Base-by-base conservation (phyloP, 805 yeast species). In the Wickerhamomyces silvicola region DNA sequence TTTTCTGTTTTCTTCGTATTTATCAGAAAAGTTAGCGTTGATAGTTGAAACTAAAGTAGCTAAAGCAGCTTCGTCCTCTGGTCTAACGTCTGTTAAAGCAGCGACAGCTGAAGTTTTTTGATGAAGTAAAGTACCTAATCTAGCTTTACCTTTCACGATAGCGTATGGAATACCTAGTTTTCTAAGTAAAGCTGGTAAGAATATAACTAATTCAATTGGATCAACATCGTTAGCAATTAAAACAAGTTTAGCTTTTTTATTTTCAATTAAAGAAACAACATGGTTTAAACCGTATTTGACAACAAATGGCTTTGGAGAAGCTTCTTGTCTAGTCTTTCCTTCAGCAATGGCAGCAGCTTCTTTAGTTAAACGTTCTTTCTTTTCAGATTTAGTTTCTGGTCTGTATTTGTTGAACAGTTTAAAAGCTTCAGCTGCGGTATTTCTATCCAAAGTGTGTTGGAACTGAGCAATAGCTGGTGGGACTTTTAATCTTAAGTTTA, bases 131-230 rank as follows among this genome's bases (percentile, higher is more conserved):
- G 97, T 82, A 54, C 97, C 97, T 60, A 90, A 81, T 78, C 97
- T 85, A 51, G 96, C 95, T 83, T 87, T 87, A 68, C 96, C 96
- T 81, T 87, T 87, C 63, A 88, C 84, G 63, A 88, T 82, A 48
- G 97, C 97, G 78, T 88, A 88, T 66, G 98, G 97, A 50, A 92
- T 88, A 73, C 97, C 97, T 94, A 90, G 79, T 82, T 92, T 92
- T 75, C 90, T 86, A 77, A 97, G 90, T 63, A 90, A 78, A 69
- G 98, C 97, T 64, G 98, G 98, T 57, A 90, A 74, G 82, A 85
- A 90, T 59, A 90, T 74, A 53, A 90, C 97, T 63, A 90, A 77
- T 75, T 90, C 98, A 62, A 90, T 84, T 62, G 98, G 98, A 77
- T 90, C 98, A 58, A 90, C 98, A 57, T 90, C 98, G 75, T 90